Evolutionary conservation across 371 early-diverging fungal genomes (phyloP).

Genomic region (Mucor sp.): DNA sequence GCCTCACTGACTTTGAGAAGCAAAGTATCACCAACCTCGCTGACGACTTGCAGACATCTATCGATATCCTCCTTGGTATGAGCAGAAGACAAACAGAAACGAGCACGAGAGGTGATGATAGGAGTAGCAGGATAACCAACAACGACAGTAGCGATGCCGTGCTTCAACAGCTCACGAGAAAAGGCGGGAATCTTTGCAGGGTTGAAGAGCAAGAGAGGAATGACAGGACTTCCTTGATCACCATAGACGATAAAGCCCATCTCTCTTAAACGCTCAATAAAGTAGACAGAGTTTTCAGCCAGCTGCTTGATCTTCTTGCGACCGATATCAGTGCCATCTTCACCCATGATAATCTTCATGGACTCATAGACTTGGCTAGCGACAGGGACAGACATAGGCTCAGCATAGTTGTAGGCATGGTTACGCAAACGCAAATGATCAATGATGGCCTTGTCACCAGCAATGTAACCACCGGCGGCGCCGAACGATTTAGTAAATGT

Average conservation of each 20-base stretch:
- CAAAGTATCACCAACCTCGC: conserved; percentile 68
- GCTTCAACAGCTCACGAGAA: conserved; percentile 87
- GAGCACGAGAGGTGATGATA: conserved; percentile 94
- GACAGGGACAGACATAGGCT: conserved; percentile 91
- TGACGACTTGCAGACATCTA: conserved; percentile 59
- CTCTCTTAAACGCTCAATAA: conserved; percentile 80
- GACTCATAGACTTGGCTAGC: conserved; percentile 91
- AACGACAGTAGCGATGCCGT: conserved; percentile 97
- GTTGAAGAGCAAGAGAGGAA: conserved; percentile 95
- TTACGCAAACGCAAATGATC: conserved; percentile 82
- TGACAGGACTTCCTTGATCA: conserved; percentile 92
- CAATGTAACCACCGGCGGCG: conserved; percentile 99
- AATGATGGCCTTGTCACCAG: conserved; percentile 77
- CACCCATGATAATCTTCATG: conserved; percentile 71
- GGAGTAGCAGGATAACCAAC: conserved; percentile 99
- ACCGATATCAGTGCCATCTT: conserved; percentile 86
- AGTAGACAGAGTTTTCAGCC: conserved; percentile 88
- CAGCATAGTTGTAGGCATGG: conserved; percentile 93
- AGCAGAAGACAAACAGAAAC: conserved; percentile 97
- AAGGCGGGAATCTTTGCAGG: conserved; percentile 99
- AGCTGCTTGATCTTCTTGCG: conserved; percentile 82
- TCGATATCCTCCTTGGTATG: conserved; percentile 97
- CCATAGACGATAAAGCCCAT: conserved; percentile 98
- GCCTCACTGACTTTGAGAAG: conserved; percentile 47
- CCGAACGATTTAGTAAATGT: conserved; percentile 99